phyloP scores from a whole-genome alignment of 768 basidiomycete genomes.

The Xerocomellus intermedius region DNA sequence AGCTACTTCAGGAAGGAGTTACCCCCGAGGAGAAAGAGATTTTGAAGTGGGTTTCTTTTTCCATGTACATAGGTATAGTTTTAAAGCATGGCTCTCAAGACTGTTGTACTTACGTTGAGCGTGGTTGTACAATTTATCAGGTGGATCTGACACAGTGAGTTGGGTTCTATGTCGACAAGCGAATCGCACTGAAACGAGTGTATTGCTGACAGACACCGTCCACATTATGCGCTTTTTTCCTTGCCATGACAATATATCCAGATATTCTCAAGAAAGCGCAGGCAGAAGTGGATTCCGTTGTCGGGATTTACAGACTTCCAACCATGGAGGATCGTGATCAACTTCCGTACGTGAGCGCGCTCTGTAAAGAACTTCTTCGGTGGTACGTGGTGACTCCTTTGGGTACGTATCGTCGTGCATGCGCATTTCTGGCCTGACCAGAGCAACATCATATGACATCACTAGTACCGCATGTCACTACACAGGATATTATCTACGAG shows the following conservation, averaged over 20 bases:
- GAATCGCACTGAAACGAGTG: background rate
- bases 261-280: conserved; percentile 9
- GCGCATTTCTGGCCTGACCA: background rate
- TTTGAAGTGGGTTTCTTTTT: conserved; percentile 14
- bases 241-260: conserved; percentile 14
- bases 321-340: conserved; percentile 9
- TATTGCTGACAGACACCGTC: conserved; percentile 16
- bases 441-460: background rate
- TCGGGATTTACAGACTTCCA: conserved; percentile 13
- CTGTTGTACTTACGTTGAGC: background rate
- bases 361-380: conserved; percentile 15
- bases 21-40: conserved; percentile 9
- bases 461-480: conserved; percentile 2
- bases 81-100: background rate
- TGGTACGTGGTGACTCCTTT: background rate
- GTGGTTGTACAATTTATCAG: conserved; percentile 20
- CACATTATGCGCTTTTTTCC: conserved; percentile 15
- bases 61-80: conserved; percentile 16
- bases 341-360: conserved; percentile 16
- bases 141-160: conserved; percentile 15
- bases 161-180: conserved; percentile 18
- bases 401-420: background rate
- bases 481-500: conserved; percentile 16
- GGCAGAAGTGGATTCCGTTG: conserved; percentile 11
- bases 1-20: conserved; percentile 1